These are phyloP conservation scores for Plasmodium berghei DNA, from an alignment of 169 alveolate genomes.

Conservation along the genomic window DNA sequence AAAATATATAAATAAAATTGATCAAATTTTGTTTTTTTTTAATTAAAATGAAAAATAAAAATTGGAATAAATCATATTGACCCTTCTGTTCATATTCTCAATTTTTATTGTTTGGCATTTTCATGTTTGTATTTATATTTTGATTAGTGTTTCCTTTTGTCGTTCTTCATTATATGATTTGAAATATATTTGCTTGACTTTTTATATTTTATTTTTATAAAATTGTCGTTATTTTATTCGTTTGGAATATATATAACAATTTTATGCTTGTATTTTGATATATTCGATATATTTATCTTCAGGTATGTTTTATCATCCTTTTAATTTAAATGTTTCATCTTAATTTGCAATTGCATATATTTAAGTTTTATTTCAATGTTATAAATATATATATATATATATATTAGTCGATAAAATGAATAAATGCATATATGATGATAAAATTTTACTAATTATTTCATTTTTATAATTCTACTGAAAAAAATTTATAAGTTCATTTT, in stretches of 20 bases:
- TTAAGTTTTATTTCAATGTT: not conserved
- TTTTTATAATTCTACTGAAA: too few species aligned
- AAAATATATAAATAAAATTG: not conserved
- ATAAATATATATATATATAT: too few species aligned
- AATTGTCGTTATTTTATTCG: constrained; percentile 18
- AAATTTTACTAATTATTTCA: too few species aligned
- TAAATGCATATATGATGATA: too few species aligned
- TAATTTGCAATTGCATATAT: not conserved
- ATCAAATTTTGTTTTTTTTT: constrained; percentile 9
- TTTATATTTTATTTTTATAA: constrained; percentile 9
- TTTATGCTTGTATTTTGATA: not conserved
- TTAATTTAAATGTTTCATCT: not conserved
- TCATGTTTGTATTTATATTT: not conserved
- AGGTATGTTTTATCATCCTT: not conserved
- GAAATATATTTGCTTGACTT: not conserved
- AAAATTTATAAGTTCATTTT: too few species aligned
- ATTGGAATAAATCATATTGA: not conserved
- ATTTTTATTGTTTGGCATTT: not conserved
- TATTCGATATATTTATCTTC: too few species aligned
- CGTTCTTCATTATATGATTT: not conserved
- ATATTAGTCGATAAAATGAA: too few species aligned
- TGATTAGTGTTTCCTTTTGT: not conserved
- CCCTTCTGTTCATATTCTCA: not conserved
- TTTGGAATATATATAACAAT: not conserved
- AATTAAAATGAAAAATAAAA: not conserved